These are phyloP conservation scores for Truncatella angustata DNA, from an alignment of 2,329 filamentous ascomycete genomes.

Conservation along the genomic window DNA sequence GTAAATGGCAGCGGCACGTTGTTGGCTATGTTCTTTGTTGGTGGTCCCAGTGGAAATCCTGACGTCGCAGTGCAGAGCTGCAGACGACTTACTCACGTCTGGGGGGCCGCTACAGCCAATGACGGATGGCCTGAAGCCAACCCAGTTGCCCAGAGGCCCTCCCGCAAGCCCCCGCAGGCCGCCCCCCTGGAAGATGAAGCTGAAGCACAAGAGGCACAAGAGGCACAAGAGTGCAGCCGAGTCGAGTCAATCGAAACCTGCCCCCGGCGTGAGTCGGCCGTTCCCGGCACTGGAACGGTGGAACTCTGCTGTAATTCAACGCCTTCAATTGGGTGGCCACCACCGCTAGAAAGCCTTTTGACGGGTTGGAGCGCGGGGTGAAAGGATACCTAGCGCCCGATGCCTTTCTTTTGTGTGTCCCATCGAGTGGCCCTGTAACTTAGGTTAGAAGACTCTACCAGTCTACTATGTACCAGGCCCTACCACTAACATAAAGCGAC, in stretches of 20 bases:
- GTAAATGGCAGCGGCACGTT: background rate
- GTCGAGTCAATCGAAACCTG: no score
- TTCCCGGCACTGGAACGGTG: background rate
- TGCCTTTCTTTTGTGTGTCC: no score
- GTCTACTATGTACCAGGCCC: no score
- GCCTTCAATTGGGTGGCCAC: background rate
- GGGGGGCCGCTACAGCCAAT: background rate
- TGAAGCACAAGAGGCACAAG: background rate
- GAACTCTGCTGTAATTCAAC: background rate
- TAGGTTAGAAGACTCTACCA: no score
- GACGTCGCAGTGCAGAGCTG: conserved; percentile 3
- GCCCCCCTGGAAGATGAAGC: background rate
- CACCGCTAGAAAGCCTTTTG: no score
- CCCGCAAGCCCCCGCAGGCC: no score
- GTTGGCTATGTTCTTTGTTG: background rate
- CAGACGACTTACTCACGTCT: conserved; percentile 3
- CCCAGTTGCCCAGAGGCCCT: background rate
- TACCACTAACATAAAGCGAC: no score
- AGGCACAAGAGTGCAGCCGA: no score
- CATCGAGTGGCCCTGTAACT: no score
- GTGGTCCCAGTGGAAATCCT: background rate
- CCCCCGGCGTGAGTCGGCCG: conserved; percentile 2
- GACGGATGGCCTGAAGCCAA: background rate
- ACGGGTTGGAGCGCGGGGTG: background rate
- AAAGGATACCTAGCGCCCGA: background rate